phyloP scores from a whole-genome alignment of 129 eudicot species.

The Helianthus annuus region DNA sequence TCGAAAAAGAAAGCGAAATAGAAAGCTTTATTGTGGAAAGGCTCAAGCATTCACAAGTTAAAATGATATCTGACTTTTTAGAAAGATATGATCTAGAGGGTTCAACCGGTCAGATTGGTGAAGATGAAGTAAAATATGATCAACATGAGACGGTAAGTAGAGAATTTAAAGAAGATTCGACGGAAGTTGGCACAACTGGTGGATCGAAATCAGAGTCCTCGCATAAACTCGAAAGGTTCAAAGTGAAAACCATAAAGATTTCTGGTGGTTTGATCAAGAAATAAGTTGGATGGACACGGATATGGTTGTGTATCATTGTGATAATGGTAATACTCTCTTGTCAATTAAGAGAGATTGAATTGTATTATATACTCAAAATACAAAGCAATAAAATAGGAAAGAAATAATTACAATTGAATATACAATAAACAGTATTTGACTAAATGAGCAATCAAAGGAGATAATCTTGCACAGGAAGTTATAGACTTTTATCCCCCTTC shows the following conservation, averaged over 20 bases:
- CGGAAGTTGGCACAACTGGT: not conserved
- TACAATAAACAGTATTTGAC: too few relatives aligned
- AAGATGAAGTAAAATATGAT: not conserved
- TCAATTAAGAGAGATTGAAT: too few relatives aligned
- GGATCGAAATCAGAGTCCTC: not conserved
- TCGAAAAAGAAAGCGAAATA: conserved; percentile 19
- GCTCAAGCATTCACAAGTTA: conserved; percentile 21
- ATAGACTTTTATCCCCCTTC: too few relatives aligned
- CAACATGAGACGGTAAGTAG: conserved; percentile 8
- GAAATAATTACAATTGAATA: too few relatives aligned
- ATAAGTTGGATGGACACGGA: not conserved
- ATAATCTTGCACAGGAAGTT: too few relatives aligned
- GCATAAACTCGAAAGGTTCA: conserved; percentile 26
- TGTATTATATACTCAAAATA: too few relatives aligned
- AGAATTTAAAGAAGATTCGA: conserved; percentile 5
- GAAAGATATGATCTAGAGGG: not conserved
- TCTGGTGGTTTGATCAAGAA: conserved; percentile 24
- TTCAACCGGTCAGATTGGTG: not conserved
- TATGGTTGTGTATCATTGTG: not conserved
- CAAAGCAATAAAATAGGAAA: too few relatives aligned
- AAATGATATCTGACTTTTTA: conserved; percentile 15
- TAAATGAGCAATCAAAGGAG: too few relatives aligned
- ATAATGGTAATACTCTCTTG: too few relatives aligned
- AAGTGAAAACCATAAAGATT: conserved; percentile 22
- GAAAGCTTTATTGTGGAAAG: conserved; percentile 2